Evolutionary conservation across 768 basidiomycete species (phyloP), one percentile per base, ranked within the genome.

Genomic region (Cystofilobasidium bisporidii): DNA sequence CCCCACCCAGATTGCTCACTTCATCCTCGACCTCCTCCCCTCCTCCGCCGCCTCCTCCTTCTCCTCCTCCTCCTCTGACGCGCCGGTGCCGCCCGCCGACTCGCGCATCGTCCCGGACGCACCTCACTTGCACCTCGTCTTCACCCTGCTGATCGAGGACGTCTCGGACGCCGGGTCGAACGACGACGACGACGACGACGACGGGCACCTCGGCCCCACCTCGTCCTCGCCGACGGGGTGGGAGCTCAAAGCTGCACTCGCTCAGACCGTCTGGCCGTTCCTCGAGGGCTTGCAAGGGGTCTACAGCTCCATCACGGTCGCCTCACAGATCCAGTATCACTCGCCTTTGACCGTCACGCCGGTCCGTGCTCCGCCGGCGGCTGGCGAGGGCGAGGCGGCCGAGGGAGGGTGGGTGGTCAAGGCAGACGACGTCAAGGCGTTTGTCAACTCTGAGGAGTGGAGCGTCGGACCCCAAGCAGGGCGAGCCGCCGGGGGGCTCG

Each of bases 361-460:
- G 12, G 57, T 68, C 40, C n/a, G n/a, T n/a, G n/a, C n/a, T n/a
- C n/a, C n/a, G n/a, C n/a, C n/a, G n/a, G 10, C 71, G 57, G 32
- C 75, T 20, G 77, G 6, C 12, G 36, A 5, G 5, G 12, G 36
- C 36, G 36, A 80, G 11, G 73, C 79, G 32, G 77, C 74, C 10
- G 38, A 68, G 14, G 73, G 76, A 12, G 71, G 70, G 0, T 85
- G 84, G 75, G 83, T 84, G 0, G 76, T 98, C 45, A 84, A 83
- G 1, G 83, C 84, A 61, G 91, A 92, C 71, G 86, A 94, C 73
- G 81, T 96, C 67, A 91, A 88, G 18, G 86, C 93, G 0, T 99
- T 99, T 74, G 81, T 99, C 48, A 99, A 99, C 73, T 91, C 91
- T 9, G 96, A 92, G 5, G 87, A 92, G 74, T 99, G 96, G 96